Evolutionary conservation across 2,329 filamentous ascomycete species (phyloP).

Genomic region (Curvularia lunata): DNA sequence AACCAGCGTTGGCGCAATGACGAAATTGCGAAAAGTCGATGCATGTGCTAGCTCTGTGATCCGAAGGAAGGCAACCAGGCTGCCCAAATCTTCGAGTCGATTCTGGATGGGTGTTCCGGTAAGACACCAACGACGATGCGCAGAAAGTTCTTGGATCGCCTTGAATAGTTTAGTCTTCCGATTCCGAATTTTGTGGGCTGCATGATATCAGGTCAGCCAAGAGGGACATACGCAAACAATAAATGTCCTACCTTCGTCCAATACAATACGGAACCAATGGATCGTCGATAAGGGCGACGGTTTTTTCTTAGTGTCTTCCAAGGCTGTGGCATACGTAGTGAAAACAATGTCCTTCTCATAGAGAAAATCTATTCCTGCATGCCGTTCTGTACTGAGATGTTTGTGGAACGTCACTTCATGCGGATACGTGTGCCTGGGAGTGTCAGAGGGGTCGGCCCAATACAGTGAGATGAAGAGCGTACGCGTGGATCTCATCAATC

Average conservation of each 20-base stretch:
- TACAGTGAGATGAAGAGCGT: neutral
- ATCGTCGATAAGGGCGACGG: slow-evolving; percentile 12
- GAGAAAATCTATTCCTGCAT: slow-evolving; percentile 10
- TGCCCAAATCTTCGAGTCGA: slow-evolving; percentile 50
- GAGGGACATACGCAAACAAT: neutral
- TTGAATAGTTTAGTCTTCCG: slow-evolving; percentile 18
- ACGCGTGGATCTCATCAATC: slow-evolving; percentile 24
- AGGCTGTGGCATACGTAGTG: slow-evolving; percentile 28
- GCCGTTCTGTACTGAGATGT: slow-evolving; percentile 8
- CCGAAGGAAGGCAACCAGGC: slow-evolving; percentile 32
- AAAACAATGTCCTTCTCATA: slow-evolving; percentile 19
- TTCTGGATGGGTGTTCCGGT: slow-evolving; percentile 38
- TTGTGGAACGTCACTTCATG: slow-evolving; percentile 13
- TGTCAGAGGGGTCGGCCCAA: neutral
- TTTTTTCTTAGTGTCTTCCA: slow-evolving; percentile 8
- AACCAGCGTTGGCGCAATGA: slow-evolving; percentile 6
- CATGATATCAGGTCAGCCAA: neutral
- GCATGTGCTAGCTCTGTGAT: slow-evolving; percentile 9
- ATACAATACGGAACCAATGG: slow-evolving; percentile 30
- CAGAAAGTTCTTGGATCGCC: slow-evolving; percentile 13
- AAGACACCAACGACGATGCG: slow-evolving; percentile 23
- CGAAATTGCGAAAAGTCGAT: slow-evolving; percentile 8
- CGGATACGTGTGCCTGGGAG: slow-evolving; percentile 11
- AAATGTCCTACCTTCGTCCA: slow-evolving; percentile 28
- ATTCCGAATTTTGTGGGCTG: slow-evolving; percentile 13